Conservation (phyloP, 2,329 filamentous ascomycete genomes). For the Aurifilum marmelostoma region DNA sequence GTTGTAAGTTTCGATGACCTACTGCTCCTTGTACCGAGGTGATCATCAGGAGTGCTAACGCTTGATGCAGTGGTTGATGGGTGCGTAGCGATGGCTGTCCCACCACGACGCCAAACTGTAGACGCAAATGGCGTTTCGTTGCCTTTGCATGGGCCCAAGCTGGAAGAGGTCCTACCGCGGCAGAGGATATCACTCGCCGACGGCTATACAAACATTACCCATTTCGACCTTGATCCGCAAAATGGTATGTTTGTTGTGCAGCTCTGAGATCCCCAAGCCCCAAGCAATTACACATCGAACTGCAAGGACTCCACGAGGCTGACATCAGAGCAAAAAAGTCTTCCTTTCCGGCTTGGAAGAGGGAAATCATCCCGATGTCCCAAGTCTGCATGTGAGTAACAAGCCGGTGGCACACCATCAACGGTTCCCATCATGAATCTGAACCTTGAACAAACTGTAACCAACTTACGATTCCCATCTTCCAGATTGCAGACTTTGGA, state of each 20-base stretch:
- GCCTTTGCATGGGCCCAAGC: not conserved
- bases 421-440: not conserved
- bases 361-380: not conserved
- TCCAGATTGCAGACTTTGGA: slow-evolving; percentile 8
- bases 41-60: not conserved
- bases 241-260: not conserved
- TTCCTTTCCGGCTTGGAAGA: not conserved
- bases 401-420: not conserved
- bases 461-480: not conserved
- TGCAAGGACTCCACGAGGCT: not conserved
- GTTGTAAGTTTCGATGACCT: not conserved
- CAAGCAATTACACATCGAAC: not conserved
- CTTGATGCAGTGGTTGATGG: not conserved
- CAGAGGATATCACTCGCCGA: not conserved
- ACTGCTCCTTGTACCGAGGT: no score
- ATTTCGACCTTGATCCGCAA: not conserved
- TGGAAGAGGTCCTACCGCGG: not conserved
- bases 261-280: not conserved
- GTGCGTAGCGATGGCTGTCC: slow-evolving; percentile 5
- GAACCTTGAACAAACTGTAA: no score
- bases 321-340: not conserved
- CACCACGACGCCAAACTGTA: not conserved
- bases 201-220: slow-evolving; percentile 7
- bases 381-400: not conserved
- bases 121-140: no score